Conservation (phyloP, 345 rosid genomes). For the Clarkia xantiana region DNA sequence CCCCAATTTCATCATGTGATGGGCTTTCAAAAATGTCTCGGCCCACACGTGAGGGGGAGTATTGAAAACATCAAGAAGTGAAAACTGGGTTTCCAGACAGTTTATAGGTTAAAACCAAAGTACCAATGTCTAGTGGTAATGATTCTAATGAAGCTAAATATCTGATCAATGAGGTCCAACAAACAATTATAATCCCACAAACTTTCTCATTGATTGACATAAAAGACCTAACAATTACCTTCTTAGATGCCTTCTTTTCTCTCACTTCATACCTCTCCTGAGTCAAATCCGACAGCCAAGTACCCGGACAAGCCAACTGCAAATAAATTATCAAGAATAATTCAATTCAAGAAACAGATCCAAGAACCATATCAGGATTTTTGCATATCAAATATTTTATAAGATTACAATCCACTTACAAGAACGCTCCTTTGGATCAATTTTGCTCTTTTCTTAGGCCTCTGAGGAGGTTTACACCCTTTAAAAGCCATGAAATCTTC, state of each 20-base stretch:
- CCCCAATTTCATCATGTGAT: too few relatives aligned
- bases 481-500: constrained; percentile 92
- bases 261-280: constrained; percentile 85
- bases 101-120: too few relatives aligned
- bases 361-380: background rate
- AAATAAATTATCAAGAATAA: background rate
- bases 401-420: constrained; percentile 21
- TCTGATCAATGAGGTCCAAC: background rate
- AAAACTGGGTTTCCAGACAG: too few relatives aligned
- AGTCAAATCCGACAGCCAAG: constrained; percentile 74
- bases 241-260: constrained; percentile 86
- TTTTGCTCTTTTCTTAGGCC: constrained; percentile 88
- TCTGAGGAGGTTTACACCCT: constrained; percentile 85
- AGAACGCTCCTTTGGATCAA: constrained; percentile 71
- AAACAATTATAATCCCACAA: background rate
- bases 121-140: too few relatives aligned
- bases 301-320: constrained; percentile 87
- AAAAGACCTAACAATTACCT: constrained; percentile 26
- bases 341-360: background rate
- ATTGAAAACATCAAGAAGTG: too few relatives aligned
- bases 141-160: too few relatives aligned
- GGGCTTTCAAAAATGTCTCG: too few relatives aligned
- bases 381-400: too few relatives aligned
- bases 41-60: too few relatives aligned
- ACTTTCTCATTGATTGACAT: background rate